Conservation (phyloP, 2,329 filamentous ascomycete species). For the Magnaporthiopsis poae region DNA sequence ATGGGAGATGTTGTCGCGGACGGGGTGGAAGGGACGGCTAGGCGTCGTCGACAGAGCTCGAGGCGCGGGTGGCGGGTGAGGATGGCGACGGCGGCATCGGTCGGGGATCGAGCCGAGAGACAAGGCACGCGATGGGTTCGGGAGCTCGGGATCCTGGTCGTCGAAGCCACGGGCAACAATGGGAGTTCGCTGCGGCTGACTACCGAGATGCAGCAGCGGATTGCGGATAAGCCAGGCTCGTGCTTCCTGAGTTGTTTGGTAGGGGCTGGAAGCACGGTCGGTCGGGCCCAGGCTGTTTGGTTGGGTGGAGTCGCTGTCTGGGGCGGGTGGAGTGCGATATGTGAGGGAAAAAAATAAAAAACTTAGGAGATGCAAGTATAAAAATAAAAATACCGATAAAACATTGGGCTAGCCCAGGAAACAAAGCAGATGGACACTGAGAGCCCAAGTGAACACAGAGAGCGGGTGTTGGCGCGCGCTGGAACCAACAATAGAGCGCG, state of each 20-base stretch:
- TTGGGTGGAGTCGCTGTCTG: not conserved
- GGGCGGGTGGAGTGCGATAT: not conserved
- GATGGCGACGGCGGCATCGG: not conserved
- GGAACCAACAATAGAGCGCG: no score
- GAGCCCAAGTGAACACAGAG: no score
- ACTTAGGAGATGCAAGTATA: not conserved
- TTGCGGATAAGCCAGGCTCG: not conserved
- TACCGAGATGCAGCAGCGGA: no score
- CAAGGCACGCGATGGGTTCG: not conserved
- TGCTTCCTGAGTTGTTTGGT: not conserved
- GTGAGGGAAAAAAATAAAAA: not conserved
- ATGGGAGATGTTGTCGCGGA: not conserved
- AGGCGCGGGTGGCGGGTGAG: not conserved
- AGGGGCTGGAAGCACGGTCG: not conserved
- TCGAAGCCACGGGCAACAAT: not conserved
- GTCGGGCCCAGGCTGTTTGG: not conserved
- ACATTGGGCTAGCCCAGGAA: not conserved
- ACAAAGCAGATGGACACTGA: not conserved
- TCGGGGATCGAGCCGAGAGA: not conserved
- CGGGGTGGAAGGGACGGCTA: not conserved
- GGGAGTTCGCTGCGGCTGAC: not conserved
- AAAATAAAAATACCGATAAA: not conserved
- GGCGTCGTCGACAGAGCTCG: not conserved
- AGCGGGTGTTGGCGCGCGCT: no score
- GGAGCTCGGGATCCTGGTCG: not conserved